Conservation (phyloP, 2,329 filamentous ascomycete species). For the Proliferodiscus dingleyae region DNA sequence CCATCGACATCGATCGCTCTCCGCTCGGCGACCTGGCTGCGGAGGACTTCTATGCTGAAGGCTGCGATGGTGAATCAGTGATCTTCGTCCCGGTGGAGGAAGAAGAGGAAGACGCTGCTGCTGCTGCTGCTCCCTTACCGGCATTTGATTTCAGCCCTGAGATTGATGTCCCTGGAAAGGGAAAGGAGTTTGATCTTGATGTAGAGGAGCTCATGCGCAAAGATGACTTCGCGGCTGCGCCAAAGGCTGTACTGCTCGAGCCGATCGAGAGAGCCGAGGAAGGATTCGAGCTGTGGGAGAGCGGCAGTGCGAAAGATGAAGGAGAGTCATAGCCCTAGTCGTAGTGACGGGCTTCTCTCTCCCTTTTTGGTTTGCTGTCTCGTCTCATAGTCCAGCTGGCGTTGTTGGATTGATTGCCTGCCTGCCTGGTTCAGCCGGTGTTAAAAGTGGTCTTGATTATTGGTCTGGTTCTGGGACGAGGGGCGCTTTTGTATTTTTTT, state of each 20-base stretch:
- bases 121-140: slow-evolving; percentile 5
- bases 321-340: slow-evolving; percentile 12
- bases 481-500: too few species aligned
- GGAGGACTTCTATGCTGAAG: slow-evolving; percentile 62
- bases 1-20: slow-evolving; percentile 58
- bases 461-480: not conserved
- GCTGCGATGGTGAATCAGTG: slow-evolving; percentile 57
- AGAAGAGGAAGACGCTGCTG: slow-evolving; percentile 8
- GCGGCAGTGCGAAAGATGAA: slow-evolving; percentile 57
- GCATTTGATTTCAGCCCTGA: slow-evolving; percentile 26
- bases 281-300: slow-evolving; percentile 67
- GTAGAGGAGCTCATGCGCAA: slow-evolving; percentile 36
- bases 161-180: slow-evolving; percentile 24
- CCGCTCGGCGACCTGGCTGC: slow-evolving; percentile 65
- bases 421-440: not conserved
- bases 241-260: slow-evolving; percentile 45
- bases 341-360: not conserved
- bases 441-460: too few species aligned
- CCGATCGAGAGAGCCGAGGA: slow-evolving; percentile 56
- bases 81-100: slow-evolving; percentile 47
- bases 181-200: slow-evolving; percentile 30
- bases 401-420: too few species aligned
- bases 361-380: too few species aligned
- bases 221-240: slow-evolving; percentile 33
- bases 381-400: too few species aligned